These are phyloP conservation scores for Leccinum insolens DNA, from an alignment of 1,284 basidiomycete species.

Conservation along the genomic window DNA sequence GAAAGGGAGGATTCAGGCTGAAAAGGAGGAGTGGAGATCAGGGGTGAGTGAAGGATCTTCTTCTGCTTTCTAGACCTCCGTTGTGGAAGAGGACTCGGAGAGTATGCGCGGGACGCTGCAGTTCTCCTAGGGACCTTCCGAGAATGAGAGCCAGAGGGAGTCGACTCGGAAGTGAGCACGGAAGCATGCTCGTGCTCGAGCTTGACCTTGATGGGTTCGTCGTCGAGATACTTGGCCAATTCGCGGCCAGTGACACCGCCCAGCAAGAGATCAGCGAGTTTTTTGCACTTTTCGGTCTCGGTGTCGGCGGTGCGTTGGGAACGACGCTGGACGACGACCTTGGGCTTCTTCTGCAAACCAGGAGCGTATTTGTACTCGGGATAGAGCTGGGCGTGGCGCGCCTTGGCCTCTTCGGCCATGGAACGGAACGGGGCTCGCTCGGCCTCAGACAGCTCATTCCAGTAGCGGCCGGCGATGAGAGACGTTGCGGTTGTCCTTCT, in stretches of 20 bases:
- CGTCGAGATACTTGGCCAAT: slow-evolving; percentile 27
- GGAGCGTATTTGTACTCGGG: slow-evolving; percentile 63
- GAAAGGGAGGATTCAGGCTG: slow-evolving; percentile 13
- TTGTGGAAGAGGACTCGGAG: slow-evolving; percentile 2
- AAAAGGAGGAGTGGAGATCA: not conserved
- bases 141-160: too few relatives aligned
- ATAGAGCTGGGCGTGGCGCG: slow-evolving; percentile 49
- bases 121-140: too few relatives aligned
- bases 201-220: slow-evolving; percentile 3
- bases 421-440: slow-evolving; percentile 44
- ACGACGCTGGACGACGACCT: slow-evolving; percentile 26
- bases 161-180: slow-evolving; percentile 16
- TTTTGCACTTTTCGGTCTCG: slow-evolving; percentile 44
- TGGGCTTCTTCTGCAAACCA: slow-evolving; percentile 31
- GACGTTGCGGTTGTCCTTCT: slow-evolving; percentile 53
- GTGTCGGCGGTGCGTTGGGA: slow-evolving; percentile 31
- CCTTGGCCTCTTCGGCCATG: slow-evolving; percentile 50
- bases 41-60: not conserved
- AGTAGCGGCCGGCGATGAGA: slow-evolving; percentile 51
- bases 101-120: slow-evolving; percentile 1
- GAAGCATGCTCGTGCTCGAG: slow-evolving; percentile 4
- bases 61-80: slow-evolving; percentile 11
- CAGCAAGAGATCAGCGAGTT: slow-evolving; percentile 45
- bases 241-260: slow-evolving; percentile 43
- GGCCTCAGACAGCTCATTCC: slow-evolving; percentile 40